Percentiles rank a stretch among this genome's conserved stretches.
phyloP scores from a whole-genome alignment of 1,284 basidiomycete species.

The Pholiota adiposa region DNA sequence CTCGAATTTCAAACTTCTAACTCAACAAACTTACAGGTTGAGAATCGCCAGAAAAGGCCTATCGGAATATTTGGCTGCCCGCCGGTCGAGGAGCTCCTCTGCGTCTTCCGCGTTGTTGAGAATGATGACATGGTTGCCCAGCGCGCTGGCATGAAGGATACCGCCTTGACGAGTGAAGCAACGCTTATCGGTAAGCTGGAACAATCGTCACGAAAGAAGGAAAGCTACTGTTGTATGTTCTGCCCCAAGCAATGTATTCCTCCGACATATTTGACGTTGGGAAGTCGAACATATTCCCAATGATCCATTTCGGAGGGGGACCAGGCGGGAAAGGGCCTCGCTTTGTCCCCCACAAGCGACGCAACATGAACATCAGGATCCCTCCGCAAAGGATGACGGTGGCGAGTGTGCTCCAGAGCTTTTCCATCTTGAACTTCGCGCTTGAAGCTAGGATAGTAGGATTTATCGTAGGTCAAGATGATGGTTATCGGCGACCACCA shows the following conservation, averaged over 20 bases:
- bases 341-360: neutral
- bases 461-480: no score
- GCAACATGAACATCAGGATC: neutral
- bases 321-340: constrained; percentile 27
- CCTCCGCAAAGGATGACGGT: neutral
- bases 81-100: constrained; percentile 44
- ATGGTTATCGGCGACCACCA: no score
- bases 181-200: neutral
- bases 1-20: no score
- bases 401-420: neutral
- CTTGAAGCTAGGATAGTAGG: no score
- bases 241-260: constrained; percentile 27
- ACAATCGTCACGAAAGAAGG: neutral
- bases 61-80: constrained; percentile 47
- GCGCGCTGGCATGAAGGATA: constrained; percentile 35
- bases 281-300: constrained; percentile 33
- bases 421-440: no score
- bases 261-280: constrained; percentile 24
- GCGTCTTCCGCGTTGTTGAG: constrained; percentile 41
- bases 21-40: constrained; percentile 21
- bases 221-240: constrained; percentile 25
- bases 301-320: constrained; percentile 26
- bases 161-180: constrained; percentile 27
- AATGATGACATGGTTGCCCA: constrained; percentile 43
- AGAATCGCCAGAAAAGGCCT: constrained; percentile 34